Conservation (phyloP, 768 basidiomycete species). For the Boletus reticulatus region DNA sequence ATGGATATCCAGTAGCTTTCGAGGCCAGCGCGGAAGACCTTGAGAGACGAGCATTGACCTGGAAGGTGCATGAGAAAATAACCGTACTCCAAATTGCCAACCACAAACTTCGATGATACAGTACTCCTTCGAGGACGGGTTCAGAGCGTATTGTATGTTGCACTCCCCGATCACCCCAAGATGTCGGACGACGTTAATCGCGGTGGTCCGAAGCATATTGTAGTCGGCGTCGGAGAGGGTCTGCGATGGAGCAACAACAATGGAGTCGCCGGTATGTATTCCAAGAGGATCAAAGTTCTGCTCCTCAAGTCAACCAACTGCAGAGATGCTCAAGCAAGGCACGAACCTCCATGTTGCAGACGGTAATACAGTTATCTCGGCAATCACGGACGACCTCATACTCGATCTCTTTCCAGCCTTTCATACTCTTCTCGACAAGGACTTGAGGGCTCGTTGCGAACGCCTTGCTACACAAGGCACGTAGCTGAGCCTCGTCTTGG, state of each 20-base stretch:
- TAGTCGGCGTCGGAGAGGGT: constrained; percentile 99
- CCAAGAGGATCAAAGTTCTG: constrained; percentile 99
- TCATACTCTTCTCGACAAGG: constrained; percentile 99
- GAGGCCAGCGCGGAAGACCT: constrained; percentile 97
- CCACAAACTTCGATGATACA: constrained; percentile 89
- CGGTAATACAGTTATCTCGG: constrained; percentile 97
- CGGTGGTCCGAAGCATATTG: constrained; percentile 98
- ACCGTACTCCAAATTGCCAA: not conserved
- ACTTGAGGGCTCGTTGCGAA: constrained; percentile 98
- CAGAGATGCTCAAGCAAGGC: not conserved
- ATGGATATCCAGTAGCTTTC: constrained; percentile 96
- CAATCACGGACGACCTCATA: constrained; percentile 99
- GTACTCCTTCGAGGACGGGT: constrained; percentile 92
- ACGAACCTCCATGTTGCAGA: constrained; percentile 99
- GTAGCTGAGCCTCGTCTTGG: constrained; percentile 87
- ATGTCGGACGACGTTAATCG: constrained; percentile 98
- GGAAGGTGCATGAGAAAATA: constrained; percentile 2
- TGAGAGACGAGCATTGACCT: constrained; percentile 96
- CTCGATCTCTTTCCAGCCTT: constrained; percentile 99
- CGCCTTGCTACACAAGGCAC: constrained; percentile 87
- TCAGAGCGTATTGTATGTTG: constrained; percentile 98
- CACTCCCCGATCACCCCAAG: constrained; percentile 97
- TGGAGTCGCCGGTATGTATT: constrained; percentile 98
- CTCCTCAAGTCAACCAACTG: not conserved
- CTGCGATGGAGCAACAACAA: constrained; percentile 96